A percentile compares a stretch with the other conserved stretches of the same genome.
phyloP scores from a whole-genome alignment of 352 stramenopile species.

The Stramenopiles sp. region DNA sequence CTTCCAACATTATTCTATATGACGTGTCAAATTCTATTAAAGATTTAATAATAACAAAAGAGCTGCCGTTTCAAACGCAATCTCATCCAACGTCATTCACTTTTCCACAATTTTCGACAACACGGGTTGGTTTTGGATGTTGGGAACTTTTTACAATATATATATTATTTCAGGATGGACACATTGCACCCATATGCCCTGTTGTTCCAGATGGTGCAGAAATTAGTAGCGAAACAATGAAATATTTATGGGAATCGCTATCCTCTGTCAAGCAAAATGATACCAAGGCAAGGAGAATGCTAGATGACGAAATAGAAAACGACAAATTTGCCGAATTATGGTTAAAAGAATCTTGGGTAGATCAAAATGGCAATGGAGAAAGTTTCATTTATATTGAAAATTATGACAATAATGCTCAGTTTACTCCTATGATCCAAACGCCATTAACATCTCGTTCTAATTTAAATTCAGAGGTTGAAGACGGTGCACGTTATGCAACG shows the following conservation, averaged over 20 bases:
- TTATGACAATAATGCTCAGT: not conserved
- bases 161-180: not conserved
- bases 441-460: not conserved
- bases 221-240: not conserved
- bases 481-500: not conserved
- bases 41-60: not conserved
- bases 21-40: not conserved
- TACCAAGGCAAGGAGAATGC: not conserved
- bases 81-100: not conserved
- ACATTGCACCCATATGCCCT: not conserved
- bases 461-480: not conserved
- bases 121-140: not conserved
- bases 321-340: not conserved
- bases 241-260: not conserved
- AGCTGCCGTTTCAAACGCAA: not conserved
- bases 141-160: not conserved
- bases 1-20: not conserved
- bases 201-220: not conserved
- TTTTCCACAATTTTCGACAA: not conserved
- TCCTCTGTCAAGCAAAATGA: not conserved
- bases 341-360: not conserved
- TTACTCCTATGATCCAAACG: not conserved
- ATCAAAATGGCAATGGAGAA: not conserved
- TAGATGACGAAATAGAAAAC: not conserved
- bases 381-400: not conserved